phyloP scores from a whole-genome alignment of 441 rosid genomes.

The Dalechampia spathulata region DNA sequence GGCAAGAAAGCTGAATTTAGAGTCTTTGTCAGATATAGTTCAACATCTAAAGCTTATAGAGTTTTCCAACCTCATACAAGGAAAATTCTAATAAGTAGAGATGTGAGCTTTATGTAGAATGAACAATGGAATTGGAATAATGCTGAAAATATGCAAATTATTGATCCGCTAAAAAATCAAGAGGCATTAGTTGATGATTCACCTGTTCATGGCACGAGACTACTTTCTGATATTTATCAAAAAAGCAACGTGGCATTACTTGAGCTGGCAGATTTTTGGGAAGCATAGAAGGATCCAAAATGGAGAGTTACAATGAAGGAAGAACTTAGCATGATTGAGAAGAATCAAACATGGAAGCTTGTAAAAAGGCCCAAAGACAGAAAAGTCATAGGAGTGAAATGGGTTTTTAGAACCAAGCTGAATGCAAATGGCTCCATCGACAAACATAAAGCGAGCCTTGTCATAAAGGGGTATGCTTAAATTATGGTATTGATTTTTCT shows the following conservation, averaged over 20 bases:
- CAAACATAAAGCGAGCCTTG: neutral
- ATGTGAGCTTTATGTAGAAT: neutral
- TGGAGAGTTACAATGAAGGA: neutral
- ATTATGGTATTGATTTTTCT: neutral
- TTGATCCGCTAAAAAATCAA: no score
- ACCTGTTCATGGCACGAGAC: neutral
- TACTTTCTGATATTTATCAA: neutral
- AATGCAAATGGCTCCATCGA: neutral
- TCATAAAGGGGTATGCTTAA: neutral
- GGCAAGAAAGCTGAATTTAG: neutral
- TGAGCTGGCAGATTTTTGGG: neutral
- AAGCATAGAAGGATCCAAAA: neutral
- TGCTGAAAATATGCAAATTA: no score
- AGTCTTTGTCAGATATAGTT: neutral
- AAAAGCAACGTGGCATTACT: neutral
- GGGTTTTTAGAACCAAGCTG: neutral
- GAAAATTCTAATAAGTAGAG: neutral
- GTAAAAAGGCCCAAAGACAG: neutral
- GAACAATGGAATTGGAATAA: neutral
- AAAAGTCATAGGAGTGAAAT: neutral
- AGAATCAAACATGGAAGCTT: neutral
- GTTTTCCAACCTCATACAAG: neutral
- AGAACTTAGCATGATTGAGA: neutral
- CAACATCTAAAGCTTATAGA: neutral
- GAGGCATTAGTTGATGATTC: neutral